phyloP scores from a whole-genome alignment of 2,329 filamentous ascomycete genomes.

The Ascochyta pisi region DNA sequence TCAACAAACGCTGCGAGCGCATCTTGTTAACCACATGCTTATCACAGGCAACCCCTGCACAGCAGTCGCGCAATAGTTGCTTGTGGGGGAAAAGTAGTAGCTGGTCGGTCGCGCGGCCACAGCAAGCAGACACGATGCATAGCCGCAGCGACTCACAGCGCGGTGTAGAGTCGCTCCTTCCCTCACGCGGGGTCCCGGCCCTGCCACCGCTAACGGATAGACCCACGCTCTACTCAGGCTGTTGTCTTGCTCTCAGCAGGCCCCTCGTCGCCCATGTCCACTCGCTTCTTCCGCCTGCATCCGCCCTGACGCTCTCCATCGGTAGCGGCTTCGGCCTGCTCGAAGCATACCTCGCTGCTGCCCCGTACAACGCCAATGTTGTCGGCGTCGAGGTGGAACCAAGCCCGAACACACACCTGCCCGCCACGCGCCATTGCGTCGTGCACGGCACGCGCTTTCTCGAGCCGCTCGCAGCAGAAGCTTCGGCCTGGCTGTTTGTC shows the following conservation, averaged over 20 bases:
- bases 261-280: slow-evolving; percentile 36
- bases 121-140: background rate
- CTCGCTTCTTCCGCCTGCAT: slow-evolving; percentile 32
- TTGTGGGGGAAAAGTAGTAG: no score
- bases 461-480: slow-evolving; percentile 51
- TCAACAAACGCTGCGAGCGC: no score
- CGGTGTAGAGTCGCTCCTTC: background rate
- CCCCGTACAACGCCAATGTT: slow-evolving; percentile 38
- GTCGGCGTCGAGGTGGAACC: slow-evolving; percentile 58
- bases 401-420: slow-evolving; percentile 55
- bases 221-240: slow-evolving; percentile 40
- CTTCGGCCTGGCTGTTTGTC: slow-evolving; percentile 59
- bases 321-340: slow-evolving; percentile 61
- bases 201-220: slow-evolving; percentile 26
- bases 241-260: slow-evolving; percentile 47
- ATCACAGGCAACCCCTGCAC: no score
- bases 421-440: slow-evolving; percentile 49
- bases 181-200: background rate
- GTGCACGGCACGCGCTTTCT: slow-evolving; percentile 56
- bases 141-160: slow-evolving; percentile 6
- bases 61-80: no score
- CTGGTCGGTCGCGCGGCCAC: no score
- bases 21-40: no score
- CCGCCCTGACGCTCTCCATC: slow-evolving; percentile 50
- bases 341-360: slow-evolving; percentile 51